Evolutionary conservation across 805 yeast species (phyloP).

Genomic region (Schizosaccharomyces osmophilus): DNA sequence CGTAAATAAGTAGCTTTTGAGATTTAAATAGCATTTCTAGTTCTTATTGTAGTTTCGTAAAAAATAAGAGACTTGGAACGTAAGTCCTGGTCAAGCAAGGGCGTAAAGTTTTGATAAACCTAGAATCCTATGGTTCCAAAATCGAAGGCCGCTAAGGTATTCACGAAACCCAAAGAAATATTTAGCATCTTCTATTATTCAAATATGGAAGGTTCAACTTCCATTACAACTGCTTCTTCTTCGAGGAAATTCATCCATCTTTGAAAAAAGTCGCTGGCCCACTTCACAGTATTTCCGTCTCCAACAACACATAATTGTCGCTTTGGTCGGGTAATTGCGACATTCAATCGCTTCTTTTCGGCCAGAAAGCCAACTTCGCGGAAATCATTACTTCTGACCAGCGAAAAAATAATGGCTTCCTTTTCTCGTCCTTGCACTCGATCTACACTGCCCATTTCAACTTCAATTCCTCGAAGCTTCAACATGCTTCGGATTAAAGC

Average conservation of each 20-base stretch:
- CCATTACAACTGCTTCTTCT: conserved; percentile 15
- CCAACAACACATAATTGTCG: conserved; percentile 71
- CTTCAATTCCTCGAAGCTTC: conserved; percentile 13
- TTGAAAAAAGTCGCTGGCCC: conserved; percentile 21
- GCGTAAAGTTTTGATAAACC: not conserved
- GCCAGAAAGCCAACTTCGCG: conserved; percentile 58
- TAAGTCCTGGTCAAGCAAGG: no score
- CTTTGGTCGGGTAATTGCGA: conserved; percentile 77
- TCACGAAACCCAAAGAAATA: not conserved
- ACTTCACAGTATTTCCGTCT: conserved; percentile 42
- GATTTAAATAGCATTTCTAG: no score
- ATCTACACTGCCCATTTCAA: conserved; percentile 78
- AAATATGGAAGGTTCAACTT: not conserved
- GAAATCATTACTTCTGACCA: conserved; percentile 57
- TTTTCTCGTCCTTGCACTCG: conserved; percentile 95
- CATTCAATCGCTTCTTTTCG: conserved; percentile 64
- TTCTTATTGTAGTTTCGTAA: no score
- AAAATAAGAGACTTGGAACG: no score
- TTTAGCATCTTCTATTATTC: not conserved
- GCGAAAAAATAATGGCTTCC: conserved; percentile 52
- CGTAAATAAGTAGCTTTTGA: no score
- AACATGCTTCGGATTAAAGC: conserved; percentile 17
- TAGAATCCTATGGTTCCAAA: not conserved
- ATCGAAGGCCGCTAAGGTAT: not conserved
- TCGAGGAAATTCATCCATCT: conserved; percentile 53